These are phyloP conservation scores for sorghum (Sorghum bicolor) DNA, from an alignment of 176 grass and related monocot genomes.

Conservation along the genomic window DNA sequence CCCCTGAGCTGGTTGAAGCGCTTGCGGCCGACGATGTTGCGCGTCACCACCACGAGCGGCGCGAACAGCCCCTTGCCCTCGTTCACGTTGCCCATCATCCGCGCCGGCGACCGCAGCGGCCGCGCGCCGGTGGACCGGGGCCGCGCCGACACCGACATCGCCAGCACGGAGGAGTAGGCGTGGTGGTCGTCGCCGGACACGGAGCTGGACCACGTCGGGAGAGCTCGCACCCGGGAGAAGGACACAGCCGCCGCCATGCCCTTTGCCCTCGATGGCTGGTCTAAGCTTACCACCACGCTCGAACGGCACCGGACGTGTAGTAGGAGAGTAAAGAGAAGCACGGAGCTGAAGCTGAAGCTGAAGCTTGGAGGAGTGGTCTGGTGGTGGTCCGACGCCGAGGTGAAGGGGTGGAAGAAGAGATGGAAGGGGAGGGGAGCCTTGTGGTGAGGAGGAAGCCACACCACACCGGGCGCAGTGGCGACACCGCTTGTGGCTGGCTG, in stretches of 20 bases:
- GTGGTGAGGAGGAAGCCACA: constrained; percentile 39
- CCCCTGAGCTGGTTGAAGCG: constrained; percentile 94
- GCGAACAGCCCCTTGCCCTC: constrained; percentile 92
- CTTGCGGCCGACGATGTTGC: constrained; percentile 80
- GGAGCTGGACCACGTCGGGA: constrained; percentile 59
- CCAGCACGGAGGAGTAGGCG: not conserved
- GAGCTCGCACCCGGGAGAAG: constrained; percentile 22
- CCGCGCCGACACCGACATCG: constrained; percentile 15
- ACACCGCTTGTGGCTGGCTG: not conserved
- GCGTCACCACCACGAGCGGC: constrained; percentile 63
- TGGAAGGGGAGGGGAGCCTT: not conserved
- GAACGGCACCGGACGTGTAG: not conserved
- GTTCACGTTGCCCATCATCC: constrained; percentile 89
- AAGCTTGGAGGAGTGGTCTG: not conserved
- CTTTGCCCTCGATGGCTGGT: not conserved
- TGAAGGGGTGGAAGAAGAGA: not conserved
- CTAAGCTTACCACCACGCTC: not conserved
- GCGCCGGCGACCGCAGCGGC: constrained; percentile 39
- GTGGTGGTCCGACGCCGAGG: not conserved
- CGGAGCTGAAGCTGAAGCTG: not conserved
- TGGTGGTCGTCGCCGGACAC: constrained; percentile 47
- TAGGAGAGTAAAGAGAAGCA: not conserved
- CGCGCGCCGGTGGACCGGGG: not conserved
- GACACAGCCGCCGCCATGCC: constrained; percentile 38
- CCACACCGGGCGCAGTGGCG: not conserved